Conservation (phyloP, 176 grass and related monocot species). For the Rhipidocladum racemiflorum region DNA sequence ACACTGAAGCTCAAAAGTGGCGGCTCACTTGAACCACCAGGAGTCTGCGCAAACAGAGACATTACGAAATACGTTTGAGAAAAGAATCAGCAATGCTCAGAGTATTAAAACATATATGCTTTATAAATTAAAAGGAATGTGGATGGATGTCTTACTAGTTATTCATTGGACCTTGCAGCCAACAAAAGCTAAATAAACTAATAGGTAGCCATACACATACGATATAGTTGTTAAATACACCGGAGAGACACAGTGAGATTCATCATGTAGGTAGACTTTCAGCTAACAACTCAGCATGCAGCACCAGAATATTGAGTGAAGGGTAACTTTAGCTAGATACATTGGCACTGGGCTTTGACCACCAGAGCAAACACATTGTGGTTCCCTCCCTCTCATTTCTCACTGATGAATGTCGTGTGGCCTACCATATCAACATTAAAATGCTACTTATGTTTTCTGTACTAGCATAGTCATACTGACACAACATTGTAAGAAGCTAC, state of each 20-base stretch:
- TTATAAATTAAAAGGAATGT: background rate
- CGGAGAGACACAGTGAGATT: background rate
- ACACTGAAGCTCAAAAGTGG: constrained; percentile 53
- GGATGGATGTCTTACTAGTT: background rate
- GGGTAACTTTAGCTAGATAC: background rate
- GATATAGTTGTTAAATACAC: background rate
- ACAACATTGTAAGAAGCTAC: background rate
- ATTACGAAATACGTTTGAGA: constrained; percentile 9
- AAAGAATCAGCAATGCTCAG: constrained; percentile 6
- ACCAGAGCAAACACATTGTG: background rate
- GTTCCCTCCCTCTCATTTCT: background rate
- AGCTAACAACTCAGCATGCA: background rate
- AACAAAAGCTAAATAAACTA: background rate
- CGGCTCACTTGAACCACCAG: constrained; percentile 47
- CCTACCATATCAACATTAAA: background rate
- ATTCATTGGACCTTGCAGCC: constrained; percentile 5
- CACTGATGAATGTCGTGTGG: background rate
- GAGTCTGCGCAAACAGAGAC: constrained; percentile 46
- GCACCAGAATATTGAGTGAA: background rate
- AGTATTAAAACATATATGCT: background rate
- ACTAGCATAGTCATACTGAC: background rate
- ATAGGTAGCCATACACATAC: background rate
- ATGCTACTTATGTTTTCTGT: background rate
- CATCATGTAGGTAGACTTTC: constrained; percentile 7
- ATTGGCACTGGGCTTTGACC: background rate